Evolutionary conservation across 306 rosid genomes (phyloP).

Genomic region (Prinsepia uniflora): DNA sequence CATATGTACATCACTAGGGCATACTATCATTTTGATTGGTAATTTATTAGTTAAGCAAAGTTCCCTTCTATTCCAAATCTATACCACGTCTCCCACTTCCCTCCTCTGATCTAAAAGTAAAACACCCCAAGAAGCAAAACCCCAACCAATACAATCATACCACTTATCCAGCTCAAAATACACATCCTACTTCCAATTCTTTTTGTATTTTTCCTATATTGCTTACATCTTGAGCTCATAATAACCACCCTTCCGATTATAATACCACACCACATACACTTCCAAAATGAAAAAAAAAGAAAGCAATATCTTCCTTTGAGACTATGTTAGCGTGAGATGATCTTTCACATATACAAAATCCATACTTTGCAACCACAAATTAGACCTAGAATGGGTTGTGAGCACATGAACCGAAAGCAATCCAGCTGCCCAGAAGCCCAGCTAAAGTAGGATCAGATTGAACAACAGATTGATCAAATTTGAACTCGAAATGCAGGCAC

Average conservation of each 20-base stretch:
- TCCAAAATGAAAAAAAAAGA: not conserved
- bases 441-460: not conserved
- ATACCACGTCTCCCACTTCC: not conserved
- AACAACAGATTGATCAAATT: conserved; percentile 2
- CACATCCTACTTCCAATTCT: not conserved
- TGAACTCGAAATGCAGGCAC: not conserved
- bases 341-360: not conserved
- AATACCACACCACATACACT: not conserved
- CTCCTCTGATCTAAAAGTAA: not conserved
- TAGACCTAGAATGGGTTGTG: not conserved
- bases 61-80: conserved; percentile 11
- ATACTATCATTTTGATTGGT: not conserved
- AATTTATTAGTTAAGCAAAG: no score
- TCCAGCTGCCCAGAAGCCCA: not conserved
- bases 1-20: not conserved
- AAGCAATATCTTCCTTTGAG: not conserved
- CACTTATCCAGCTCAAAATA: conserved; percentile 10
- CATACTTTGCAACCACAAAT: not conserved
- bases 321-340: not conserved
- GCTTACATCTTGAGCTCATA: not conserved
- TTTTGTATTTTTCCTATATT: not conserved
- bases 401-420: not conserved
- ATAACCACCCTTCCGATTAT: not conserved
- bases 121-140: conserved; percentile 1
- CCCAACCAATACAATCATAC: not conserved